Evolutionary conservation across 2,329 filamentous ascomycete genomes (phyloP).

Genomic region (Phaeosphaeria sp.): DNA sequence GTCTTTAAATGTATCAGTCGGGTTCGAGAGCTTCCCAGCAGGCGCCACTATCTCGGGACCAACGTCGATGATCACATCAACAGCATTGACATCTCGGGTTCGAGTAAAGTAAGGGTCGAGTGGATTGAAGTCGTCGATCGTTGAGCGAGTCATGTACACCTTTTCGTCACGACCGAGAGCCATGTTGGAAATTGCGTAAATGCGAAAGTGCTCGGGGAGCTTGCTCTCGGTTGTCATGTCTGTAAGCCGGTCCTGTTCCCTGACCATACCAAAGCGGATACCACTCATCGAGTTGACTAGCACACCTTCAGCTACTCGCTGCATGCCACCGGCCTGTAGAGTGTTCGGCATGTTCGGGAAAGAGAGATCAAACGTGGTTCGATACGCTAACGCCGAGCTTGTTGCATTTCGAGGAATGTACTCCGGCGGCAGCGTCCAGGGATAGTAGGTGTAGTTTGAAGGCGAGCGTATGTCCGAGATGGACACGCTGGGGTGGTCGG

Average conservation of each 20-base stretch:
- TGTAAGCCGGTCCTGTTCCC: conserved; percentile 60
- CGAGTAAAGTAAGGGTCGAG: conserved; percentile 85
- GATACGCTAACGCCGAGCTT: conserved; percentile 74
- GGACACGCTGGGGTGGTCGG: conserved; percentile 61
- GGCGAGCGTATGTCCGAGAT: conserved; percentile 63
- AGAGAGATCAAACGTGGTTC: conserved; percentile 73
- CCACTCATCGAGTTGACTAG: conserved; percentile 67
- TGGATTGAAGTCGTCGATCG: conserved; percentile 71
- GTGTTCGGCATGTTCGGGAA: conserved; percentile 65
- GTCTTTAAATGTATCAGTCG: conserved; percentile 29
- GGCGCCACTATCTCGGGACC: conserved; percentile 30
- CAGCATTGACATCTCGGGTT: conserved; percentile 72
- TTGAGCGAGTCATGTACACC: conserved; percentile 77
- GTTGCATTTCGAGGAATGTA: conserved; percentile 78
- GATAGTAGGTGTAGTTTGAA: conserved; percentile 84
- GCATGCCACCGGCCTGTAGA: conserved; percentile 57
- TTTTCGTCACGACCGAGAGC: conserved; percentile 87
- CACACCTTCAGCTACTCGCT: conserved; percentile 65
- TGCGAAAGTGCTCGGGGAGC: conserved; percentile 63
- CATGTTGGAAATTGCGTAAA: conserved; percentile 81
- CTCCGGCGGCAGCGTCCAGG: conserved; percentile 84
- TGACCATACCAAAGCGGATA: conserved; percentile 69
- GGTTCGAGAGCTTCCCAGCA: conserved; percentile 23
- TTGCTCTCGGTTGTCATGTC: conserved; percentile 39
- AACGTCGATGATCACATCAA: conserved; percentile 75